Evolutionary conservation across 2,329 filamentous ascomycete genomes (phyloP).

Genomic region (Chrysoporthe deuterocubensis): DNA sequence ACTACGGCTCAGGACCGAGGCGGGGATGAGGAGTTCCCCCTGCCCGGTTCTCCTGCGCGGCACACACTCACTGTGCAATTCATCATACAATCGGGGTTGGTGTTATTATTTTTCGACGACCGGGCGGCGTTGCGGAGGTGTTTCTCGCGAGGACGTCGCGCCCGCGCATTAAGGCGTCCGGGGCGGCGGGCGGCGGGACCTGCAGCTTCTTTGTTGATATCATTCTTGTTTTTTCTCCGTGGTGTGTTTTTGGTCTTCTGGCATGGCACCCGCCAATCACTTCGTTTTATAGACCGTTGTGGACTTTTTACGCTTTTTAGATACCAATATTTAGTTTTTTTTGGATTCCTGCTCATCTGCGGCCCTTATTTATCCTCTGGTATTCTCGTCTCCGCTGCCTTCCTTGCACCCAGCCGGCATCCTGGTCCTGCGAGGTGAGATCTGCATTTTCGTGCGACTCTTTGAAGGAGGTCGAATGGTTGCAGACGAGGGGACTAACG

Average conservation of each 20-base stretch:
- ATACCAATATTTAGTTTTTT: slow-evolving; percentile 19
- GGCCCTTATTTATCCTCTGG: not conserved
- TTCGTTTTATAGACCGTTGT: slow-evolving; percentile 8
- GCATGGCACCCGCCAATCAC: not conserved
- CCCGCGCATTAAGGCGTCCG: not conserved
- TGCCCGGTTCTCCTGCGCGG: not conserved
- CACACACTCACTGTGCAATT: too few relatives aligned
- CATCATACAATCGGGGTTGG: slow-evolving; percentile 15
- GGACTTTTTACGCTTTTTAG: slow-evolving; percentile 6
- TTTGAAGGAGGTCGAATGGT: too few relatives aligned
- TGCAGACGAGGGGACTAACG: too few relatives aligned
- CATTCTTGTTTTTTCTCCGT: not conserved
- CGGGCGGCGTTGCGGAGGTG: not conserved
- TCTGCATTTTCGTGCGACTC: too few relatives aligned
- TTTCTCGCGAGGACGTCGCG: not conserved
- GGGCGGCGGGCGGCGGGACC: slow-evolving; percentile 3
- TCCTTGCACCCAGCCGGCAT: not conserved
- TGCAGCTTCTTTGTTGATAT: not conserved
- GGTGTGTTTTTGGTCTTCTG: not conserved
- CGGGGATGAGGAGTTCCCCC: not conserved
- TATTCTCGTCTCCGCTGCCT: not conserved
- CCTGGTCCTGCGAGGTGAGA: not conserved
- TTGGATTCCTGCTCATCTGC: not conserved
- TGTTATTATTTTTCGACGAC: slow-evolving; percentile 18
- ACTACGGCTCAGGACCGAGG: slow-evolving; percentile 51